phyloP scores from a whole-genome alignment of 2,329 filamentous ascomycete genomes.

The Colletotrichum trifolii region DNA sequence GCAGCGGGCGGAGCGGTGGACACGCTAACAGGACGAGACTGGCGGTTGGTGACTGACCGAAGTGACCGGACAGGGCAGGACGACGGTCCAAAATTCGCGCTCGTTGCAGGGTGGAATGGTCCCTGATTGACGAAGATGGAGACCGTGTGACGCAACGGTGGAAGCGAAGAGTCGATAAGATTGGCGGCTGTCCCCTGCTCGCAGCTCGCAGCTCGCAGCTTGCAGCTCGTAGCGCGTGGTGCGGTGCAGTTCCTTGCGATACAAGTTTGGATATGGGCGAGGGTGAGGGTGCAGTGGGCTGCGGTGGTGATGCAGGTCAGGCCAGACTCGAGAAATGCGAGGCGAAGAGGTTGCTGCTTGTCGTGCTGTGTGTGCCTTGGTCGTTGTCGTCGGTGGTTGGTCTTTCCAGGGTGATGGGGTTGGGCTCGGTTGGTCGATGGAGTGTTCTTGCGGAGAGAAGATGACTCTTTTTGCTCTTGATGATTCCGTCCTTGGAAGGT shows the following conservation, averaged over 20 bases:
- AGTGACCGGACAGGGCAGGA: too few relatives aligned
- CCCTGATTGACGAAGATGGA: constrained; percentile 29
- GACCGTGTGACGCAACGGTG: constrained; percentile 32
- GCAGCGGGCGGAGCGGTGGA: too few relatives aligned
- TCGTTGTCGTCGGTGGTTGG: too few relatives aligned
- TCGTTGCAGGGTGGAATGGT: not conserved
- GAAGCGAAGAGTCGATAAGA: constrained; percentile 17
- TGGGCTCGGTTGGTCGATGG: not conserved
- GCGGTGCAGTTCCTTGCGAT: too few relatives aligned
- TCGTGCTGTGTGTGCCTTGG: too few relatives aligned
- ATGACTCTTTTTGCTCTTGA: not conserved
- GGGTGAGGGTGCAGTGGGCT: too few relatives aligned
- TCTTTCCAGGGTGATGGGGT: not conserved
- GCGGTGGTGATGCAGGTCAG: too few relatives aligned
- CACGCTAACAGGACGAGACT: not conserved
- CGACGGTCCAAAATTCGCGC: constrained; percentile 9
- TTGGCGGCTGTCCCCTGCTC: constrained; percentile 16
- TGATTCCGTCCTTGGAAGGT: not conserved
- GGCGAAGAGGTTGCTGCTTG: too few relatives aligned
- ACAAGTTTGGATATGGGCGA: too few relatives aligned
- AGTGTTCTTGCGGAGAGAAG: constrained; percentile 18
- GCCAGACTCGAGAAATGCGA: too few relatives aligned
- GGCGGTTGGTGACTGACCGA: not conserved
- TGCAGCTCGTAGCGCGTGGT: too few relatives aligned
- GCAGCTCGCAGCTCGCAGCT: constrained; percentile 14